Evolutionary conservation across 2,329 filamentous ascomycete genomes (phyloP).

Genomic region (Ceratocystis diversiconidia): DNA sequence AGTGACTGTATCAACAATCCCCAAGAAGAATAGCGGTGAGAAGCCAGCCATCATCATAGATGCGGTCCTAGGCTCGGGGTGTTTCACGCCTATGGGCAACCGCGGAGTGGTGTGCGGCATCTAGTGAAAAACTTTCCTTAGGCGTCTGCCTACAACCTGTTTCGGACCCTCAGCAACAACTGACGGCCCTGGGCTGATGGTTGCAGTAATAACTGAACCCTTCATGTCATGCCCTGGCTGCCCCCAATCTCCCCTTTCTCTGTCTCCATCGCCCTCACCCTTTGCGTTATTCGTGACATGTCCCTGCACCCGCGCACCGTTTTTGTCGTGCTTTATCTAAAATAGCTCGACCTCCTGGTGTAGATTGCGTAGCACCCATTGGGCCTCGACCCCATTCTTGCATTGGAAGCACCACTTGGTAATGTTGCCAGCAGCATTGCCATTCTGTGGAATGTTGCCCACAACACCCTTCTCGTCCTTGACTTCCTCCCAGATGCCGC

Average conservation of each 20-base stretch:
- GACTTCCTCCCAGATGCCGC: constrained; percentile 73
- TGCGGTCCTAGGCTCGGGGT: constrained; percentile 68
- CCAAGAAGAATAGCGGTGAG: constrained; percentile 39
- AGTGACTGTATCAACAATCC: constrained; percentile 61
- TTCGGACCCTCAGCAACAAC: background rate
- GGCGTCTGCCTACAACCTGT: background rate
- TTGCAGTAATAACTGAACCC: background rate
- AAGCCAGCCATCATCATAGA: constrained; percentile 57
- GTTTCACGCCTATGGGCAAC: constrained; percentile 69
- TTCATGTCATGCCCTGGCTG: background rate
- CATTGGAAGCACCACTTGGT: constrained; percentile 53
- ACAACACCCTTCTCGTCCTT: constrained; percentile 46
- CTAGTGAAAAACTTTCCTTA: background rate
- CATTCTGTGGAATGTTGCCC: constrained; percentile 37
- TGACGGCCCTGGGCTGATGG: background rate
- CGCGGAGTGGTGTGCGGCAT: constrained; percentile 62
- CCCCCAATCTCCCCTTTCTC: background rate
- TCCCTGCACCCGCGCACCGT: background rate
- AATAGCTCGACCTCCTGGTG: constrained; percentile 36
- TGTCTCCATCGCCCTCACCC: background rate
- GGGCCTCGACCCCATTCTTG: constrained; percentile 37
- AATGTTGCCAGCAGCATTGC: constrained; percentile 39
- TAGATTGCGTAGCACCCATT: constrained; percentile 42
- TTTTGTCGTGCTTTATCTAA: constrained; percentile 8
- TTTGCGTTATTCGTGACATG: background rate